These are phyloP conservation scores for Letharia columbiana DNA, from an alignment of 495 filamentous ascomycete species.

Conservation along the genomic window DNA sequence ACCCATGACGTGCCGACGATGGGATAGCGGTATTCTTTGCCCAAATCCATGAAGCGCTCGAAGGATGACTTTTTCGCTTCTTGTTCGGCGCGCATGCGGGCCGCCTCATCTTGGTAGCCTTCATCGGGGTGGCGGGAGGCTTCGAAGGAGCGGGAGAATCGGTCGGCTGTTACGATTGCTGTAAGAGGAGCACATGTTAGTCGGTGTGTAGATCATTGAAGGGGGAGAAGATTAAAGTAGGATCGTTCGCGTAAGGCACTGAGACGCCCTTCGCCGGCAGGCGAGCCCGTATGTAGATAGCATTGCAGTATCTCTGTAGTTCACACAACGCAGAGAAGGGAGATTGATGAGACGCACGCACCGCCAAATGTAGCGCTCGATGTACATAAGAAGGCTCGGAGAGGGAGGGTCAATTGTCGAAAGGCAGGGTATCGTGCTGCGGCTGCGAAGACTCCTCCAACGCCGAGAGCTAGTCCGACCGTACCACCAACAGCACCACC, in stretches of 20 bases:
- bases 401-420: slow-evolving; percentile 71
- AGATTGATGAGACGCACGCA: slow-evolving; percentile 21
- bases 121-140: slow-evolving; percentile 53
- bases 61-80: slow-evolving; percentile 43
- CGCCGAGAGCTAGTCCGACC: slow-evolving; percentile 55
- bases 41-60: slow-evolving; percentile 50
- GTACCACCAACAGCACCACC: slow-evolving; percentile 66
- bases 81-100: slow-evolving; percentile 42
- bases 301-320: not conserved
- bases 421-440: slow-evolving; percentile 60
- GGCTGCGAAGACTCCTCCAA: slow-evolving; percentile 54
- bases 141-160: slow-evolving; percentile 67
- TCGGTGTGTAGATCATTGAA: not conserved
- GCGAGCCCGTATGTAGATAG: not conserved
- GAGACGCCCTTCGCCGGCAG: not conserved
- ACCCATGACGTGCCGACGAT: slow-evolving; percentile 84
- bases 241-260: not conserved
- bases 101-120: slow-evolving; percentile 56
- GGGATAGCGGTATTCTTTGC: slow-evolving; percentile 74
- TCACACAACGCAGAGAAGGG: not conserved
- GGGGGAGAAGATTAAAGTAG: not conserved
- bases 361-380: slow-evolving; percentile 72
- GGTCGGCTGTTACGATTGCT: slow-evolving; percentile 77
- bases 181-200: slow-evolving; percentile 4
- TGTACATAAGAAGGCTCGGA: slow-evolving; percentile 84